phyloP scores from a whole-genome alignment of 2,329 filamentous ascomycete genomes.

The Aureobasidium sp. region DNA sequence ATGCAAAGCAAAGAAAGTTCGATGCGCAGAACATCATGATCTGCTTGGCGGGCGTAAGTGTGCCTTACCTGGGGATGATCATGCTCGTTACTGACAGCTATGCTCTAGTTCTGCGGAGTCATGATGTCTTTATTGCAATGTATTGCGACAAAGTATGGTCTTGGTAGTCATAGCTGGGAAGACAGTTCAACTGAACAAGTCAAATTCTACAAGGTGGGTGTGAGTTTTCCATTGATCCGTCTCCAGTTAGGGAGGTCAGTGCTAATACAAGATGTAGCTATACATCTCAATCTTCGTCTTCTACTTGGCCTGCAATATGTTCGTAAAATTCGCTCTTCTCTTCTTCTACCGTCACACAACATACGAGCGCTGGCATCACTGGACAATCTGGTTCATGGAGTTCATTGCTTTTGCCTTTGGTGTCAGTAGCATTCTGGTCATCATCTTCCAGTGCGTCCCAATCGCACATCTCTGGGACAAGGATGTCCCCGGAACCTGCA shows the following conservation, averaged over 20 bases:
- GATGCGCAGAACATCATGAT: slow-evolving; percentile 15
- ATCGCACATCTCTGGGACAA: slow-evolving; percentile 29
- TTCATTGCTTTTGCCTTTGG: slow-evolving; percentile 31
- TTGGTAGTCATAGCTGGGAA: slow-evolving; percentile 15
- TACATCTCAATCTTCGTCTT: slow-evolving; percentile 28
- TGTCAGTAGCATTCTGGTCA: slow-evolving; percentile 28
- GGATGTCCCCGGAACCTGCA: slow-evolving; percentile 26
- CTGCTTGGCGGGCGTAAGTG: slow-evolving; percentile 9
- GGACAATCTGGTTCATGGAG: slow-evolving; percentile 30
- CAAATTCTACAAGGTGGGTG: slow-evolving; percentile 18
- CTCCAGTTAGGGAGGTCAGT: neutral
- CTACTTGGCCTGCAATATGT: slow-evolving; percentile 36
- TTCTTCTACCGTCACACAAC: slow-evolving; percentile 35
- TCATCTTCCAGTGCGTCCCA: slow-evolving; percentile 32
- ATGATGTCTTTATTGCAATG: slow-evolving; percentile 18
- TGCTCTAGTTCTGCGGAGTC: slow-evolving; percentile 14
- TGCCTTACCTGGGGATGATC: neutral
- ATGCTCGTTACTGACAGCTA: neutral
- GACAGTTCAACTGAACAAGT: neutral
- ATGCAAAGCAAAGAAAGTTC: slow-evolving; percentile 12
- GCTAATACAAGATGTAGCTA: slow-evolving; percentile 16
- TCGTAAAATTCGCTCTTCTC: slow-evolving; percentile 34
- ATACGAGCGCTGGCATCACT: slow-evolving; percentile 21
- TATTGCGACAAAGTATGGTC: slow-evolving; percentile 17
- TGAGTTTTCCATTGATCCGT: slow-evolving; percentile 4